Evolutionary conservation across 148 eudicot genomes (phyloP).

Genomic region (Arctostaphylos glauca): DNA sequence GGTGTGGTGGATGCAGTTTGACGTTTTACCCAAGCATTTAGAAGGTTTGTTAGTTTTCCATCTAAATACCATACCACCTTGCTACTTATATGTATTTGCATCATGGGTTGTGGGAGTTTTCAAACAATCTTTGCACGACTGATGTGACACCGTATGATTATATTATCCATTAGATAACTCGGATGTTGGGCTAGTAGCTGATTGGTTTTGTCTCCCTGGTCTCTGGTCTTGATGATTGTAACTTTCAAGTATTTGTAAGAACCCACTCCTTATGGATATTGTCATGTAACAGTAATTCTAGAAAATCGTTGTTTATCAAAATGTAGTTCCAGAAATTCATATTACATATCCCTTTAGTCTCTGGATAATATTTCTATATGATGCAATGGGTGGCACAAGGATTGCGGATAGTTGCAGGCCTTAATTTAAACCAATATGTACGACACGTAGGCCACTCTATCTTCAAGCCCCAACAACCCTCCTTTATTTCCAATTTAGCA

Average conservation of each 20-base stretch:
- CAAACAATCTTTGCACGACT: not conserved
- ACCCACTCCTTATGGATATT: not conserved
- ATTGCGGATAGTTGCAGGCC: no score
- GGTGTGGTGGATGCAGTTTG: constrained; percentile 83
- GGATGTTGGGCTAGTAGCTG: not conserved
- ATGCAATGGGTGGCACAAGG: no score
- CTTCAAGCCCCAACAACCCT: not conserved
- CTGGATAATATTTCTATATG: not conserved
- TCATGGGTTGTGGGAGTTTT: not conserved
- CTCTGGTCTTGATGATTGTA: not conserved
- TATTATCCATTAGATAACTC: not conserved
- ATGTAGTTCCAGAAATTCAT: not conserved
- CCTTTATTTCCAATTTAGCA: not conserved
- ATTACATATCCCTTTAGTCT: not conserved
- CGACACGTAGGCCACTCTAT: not conserved
- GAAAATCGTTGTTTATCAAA: no score
- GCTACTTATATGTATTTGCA: not conserved
- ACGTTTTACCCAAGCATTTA: constrained; percentile 58
- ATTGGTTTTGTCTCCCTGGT: not conserved
- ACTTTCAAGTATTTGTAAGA: not conserved
- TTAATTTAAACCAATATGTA: not conserved
- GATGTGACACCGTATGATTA: not conserved
- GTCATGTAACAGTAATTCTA: not conserved
- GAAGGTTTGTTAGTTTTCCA: constrained; percentile 45
- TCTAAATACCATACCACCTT: not conserved